These are phyloP conservation scores for Mycena kentingensis DNA, from an alignment of 768 basidiomycete species.

Conservation along the genomic window DNA sequence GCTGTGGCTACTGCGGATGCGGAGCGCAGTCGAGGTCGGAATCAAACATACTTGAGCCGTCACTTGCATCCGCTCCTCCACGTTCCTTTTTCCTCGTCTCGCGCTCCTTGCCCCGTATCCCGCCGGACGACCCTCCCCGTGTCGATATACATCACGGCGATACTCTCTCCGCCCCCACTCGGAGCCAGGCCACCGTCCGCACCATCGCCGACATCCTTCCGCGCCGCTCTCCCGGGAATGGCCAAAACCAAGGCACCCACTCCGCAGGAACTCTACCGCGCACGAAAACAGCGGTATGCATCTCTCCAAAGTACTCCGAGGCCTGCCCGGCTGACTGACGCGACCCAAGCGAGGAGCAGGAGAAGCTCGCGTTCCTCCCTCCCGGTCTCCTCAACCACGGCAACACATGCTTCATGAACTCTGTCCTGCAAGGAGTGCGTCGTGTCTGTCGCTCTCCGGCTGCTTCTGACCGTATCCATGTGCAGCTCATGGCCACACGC, in stretches of 20 bases:
- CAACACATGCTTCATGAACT: slow-evolving; percentile 97
- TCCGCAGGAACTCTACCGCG: slow-evolving; percentile 64
- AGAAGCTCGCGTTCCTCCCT: slow-evolving; percentile 60
- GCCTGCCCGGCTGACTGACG: neutral
- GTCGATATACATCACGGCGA: no score
- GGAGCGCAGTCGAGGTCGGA: no score
- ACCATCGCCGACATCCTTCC: no score
- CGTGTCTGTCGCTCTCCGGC: slow-evolving; percentile 12
- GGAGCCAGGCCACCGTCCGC: no score
- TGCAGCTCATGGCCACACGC: slow-evolving; percentile 67
- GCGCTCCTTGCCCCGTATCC: no score
- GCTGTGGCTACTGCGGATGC: no score
- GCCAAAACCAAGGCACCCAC: slow-evolving; percentile 56
- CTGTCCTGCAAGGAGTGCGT: slow-evolving; percentile 85
- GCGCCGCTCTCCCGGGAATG: slow-evolving; percentile 43
- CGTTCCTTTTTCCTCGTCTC: no score
- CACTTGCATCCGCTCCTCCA: no score
- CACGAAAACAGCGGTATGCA: slow-evolving; percentile 42
- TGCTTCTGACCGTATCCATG: slow-evolving; percentile 15
- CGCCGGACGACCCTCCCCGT: no score
- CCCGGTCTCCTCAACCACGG: slow-evolving; percentile 80
- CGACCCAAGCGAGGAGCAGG: slow-evolving; percentile 60
- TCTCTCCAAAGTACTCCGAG: neutral
- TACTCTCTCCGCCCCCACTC: no score
- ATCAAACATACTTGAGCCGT: no score